phyloP scores from a whole-genome alignment of 2,329 filamentous ascomycete species.

The Zalaria sp. region DNA sequence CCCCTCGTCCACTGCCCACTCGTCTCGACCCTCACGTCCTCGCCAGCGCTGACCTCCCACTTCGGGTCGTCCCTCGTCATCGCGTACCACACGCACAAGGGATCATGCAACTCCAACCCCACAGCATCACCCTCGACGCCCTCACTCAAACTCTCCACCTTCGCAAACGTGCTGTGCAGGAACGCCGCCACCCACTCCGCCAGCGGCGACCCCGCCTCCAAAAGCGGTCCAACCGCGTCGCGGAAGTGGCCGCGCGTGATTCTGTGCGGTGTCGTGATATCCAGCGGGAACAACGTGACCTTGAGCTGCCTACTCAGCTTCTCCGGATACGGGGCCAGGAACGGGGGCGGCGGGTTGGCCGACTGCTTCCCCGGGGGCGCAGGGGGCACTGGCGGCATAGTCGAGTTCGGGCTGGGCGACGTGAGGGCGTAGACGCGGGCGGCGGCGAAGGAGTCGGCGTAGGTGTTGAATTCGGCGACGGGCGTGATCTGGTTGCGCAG shows the following conservation, averaged over 20 bases:
- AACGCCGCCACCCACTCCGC: conserved; percentile 32
- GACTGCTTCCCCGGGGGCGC: conserved; percentile 15
- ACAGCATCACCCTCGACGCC: conserved; percentile 20
- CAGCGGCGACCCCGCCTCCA: conserved; percentile 24
- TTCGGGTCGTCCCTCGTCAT: conserved; percentile 7
- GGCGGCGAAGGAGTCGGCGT: conserved; percentile 52
- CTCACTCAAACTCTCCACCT: conserved; percentile 26
- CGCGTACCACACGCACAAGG: conserved; percentile 22
- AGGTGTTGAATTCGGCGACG: conserved; percentile 88
- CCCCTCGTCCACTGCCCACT: conserved; percentile 88
- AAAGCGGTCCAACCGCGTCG: conserved; percentile 14
- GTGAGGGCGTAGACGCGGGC: conserved; percentile 35
- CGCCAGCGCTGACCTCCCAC: conserved; percentile 28
- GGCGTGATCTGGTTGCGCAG: conserved; percentile 45
- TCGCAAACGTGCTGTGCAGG: conserved; percentile 29
- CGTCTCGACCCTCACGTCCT: conserved; percentile 85
- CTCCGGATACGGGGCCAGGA: conserved; percentile 24
- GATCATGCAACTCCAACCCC: conserved; percentile 32
- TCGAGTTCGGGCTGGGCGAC: conserved; percentile 52
- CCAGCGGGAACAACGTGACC: conserved; percentile 33
- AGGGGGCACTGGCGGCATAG: conserved; percentile 58
- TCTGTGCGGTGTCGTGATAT: conserved; percentile 31
- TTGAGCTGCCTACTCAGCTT: conserved; percentile 27
- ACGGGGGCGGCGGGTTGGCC: conserved; percentile 15
- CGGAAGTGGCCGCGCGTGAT: conserved; percentile 26